phyloP scores from a whole-genome alignment of 2,329 filamentous ascomycete genomes.

The Phoma sp. region DNA sequence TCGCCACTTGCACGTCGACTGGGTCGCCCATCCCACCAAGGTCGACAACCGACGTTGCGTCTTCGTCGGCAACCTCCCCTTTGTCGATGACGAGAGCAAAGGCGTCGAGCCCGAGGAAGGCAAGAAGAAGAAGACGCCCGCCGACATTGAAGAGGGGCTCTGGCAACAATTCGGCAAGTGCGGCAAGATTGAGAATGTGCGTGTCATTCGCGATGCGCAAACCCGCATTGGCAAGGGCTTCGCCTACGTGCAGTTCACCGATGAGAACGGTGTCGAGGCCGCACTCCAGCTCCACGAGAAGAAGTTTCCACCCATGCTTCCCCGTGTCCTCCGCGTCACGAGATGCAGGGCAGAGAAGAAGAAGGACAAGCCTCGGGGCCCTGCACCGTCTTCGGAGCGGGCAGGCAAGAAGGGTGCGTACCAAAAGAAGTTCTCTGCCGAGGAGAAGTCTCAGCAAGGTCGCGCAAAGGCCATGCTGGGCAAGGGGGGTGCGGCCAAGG shows the following conservation, averaged over 20 bases:
- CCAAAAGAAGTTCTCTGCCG: conserved; percentile 71
- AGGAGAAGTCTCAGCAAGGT: conserved; percentile 74
- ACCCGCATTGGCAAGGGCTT: conserved; percentile 96
- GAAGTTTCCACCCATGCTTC: conserved; percentile 93
- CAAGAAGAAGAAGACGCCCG: conserved; percentile 72
- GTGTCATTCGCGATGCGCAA: conserved; percentile 85
- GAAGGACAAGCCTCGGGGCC: conserved; percentile 41
- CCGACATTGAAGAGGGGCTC: conserved; percentile 90
- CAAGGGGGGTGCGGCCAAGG: conserved; percentile 67
- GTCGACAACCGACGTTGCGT: conserved; percentile 88
- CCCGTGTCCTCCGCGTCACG: conserved; percentile 81
- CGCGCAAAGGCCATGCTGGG: conserved; percentile 77
- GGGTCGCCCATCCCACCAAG: conserved; percentile 82
- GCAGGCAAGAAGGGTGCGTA: conserved; percentile 56
- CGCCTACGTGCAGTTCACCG: conserved; percentile 94
- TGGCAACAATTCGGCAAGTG: conserved; percentile 80
- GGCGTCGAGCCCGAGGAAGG: conserved; percentile 69
- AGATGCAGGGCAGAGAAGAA: conserved; percentile 74
- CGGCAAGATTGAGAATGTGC: conserved; percentile 89
- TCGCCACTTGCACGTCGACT: conserved; percentile 89
- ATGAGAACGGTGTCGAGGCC: conserved; percentile 87
- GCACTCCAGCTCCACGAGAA: conserved; percentile 88
- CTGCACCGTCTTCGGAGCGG: conserved; percentile 40
- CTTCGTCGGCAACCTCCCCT: conserved; percentile 95
- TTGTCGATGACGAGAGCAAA: conserved; percentile 88